Evolutionary conservation across 148 eudicot species (phyloP).

Genomic region (Simmondsia chinensis): DNA sequence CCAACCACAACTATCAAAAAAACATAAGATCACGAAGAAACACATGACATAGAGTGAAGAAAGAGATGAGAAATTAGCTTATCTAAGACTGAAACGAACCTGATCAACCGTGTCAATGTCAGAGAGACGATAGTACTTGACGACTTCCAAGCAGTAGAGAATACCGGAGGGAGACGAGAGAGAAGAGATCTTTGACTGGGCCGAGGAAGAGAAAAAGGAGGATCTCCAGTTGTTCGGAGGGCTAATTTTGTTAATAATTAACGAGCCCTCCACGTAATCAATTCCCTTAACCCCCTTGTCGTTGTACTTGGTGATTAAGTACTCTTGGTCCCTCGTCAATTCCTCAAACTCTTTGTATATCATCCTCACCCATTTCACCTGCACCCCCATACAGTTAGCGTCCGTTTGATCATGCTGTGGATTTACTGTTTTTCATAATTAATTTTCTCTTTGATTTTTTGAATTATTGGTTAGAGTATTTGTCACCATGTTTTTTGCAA

Average conservation of each 20-base stretch:
- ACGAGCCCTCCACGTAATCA: constrained; percentile 72
- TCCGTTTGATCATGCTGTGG: no score
- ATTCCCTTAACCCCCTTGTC: constrained; percentile 14
- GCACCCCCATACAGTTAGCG: no score
- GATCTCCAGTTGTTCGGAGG: constrained; percentile 84
- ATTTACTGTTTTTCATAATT: no score
- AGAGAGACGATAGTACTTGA: constrained; percentile 48
- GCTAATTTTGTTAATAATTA: constrained; percentile 32
- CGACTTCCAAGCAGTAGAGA: constrained; percentile 68
- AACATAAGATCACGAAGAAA: neutral
- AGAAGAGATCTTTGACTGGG: constrained; percentile 40
- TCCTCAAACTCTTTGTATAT: constrained; percentile 52
- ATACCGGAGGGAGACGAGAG: constrained; percentile 30
- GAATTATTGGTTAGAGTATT: no score
- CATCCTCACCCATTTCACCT: constrained; percentile 91
- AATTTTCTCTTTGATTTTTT: no score
- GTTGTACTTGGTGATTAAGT: constrained; percentile 30
- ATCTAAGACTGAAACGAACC: constrained; percentile 15
- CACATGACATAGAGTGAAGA: neutral
- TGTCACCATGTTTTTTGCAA: no score
- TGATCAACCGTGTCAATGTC: constrained; percentile 16
- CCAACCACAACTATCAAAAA: no score
- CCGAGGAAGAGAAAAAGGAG: constrained; percentile 48
- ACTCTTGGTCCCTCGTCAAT: constrained; percentile 80
- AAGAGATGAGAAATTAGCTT: constrained; percentile 4